Conservation (phyloP, 2,329 filamentous ascomycete genomes). For the Fusarium citri region DNA sequence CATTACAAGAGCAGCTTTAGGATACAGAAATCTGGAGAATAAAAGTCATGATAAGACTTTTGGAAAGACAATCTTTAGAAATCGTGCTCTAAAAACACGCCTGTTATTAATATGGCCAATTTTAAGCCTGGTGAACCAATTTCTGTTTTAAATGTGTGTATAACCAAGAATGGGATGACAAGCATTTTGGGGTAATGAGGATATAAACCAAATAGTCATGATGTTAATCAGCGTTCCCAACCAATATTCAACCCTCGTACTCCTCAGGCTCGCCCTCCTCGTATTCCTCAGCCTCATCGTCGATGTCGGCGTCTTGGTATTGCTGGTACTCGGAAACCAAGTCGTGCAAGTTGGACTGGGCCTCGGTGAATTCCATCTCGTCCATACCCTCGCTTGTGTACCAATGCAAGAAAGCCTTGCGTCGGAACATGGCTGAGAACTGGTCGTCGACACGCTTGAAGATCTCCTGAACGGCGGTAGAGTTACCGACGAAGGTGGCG, state of each 20-base stretch:
- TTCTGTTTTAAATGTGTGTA: conserved; percentile 32
- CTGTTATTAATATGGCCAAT: conserved; percentile 22
- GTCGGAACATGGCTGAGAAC: conserved; percentile 99
- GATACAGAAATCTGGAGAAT: not conserved
- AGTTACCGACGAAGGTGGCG: conserved; percentile 98
- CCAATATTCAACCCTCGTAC: conserved; percentile 20
- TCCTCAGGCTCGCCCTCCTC: conserved; percentile 46
- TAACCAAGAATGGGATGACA: conserved; percentile 20
- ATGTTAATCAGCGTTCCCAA: conserved; percentile 18
- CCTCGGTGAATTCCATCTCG: conserved; percentile 99
- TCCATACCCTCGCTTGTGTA: conserved; percentile 99
- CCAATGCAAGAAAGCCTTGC: conserved; percentile 99
- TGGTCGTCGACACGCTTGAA: conserved; percentile 99
- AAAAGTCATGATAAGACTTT: not conserved
- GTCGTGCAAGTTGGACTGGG: conserved; percentile 99
- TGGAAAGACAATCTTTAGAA: not conserved
- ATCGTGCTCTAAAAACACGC: not conserved
- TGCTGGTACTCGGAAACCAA: conserved; percentile 99
- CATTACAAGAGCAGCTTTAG: not conserved
- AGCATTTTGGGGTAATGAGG: conserved; percentile 22
- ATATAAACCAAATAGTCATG: conserved; percentile 19
- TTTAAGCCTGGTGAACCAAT: conserved; percentile 25
- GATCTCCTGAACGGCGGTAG: conserved; percentile 98
- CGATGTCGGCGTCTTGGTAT: conserved; percentile 98
- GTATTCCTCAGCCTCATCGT: conserved; percentile 90